phyloP scores from a whole-genome alignment of 305 asterid species.

The Solanum hybrid region DNA sequence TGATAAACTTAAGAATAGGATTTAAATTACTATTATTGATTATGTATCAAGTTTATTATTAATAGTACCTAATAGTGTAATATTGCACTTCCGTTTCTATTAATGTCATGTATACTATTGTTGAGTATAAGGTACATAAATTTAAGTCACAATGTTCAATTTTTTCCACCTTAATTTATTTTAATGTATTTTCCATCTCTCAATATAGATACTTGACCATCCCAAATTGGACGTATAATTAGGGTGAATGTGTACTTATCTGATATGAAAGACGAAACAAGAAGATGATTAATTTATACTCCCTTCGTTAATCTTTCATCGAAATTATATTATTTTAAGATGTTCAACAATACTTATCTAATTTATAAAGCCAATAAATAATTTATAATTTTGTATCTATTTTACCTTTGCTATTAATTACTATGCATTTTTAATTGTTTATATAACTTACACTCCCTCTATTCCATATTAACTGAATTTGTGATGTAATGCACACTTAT shows the following conservation, averaged over 20 bases:
- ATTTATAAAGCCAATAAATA: too few relatives aligned
- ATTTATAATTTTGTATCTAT: too few relatives aligned
- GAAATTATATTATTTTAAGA: too few relatives aligned
- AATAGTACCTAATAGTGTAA: background rate
- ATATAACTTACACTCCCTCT: too few relatives aligned
- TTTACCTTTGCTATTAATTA: too few relatives aligned
- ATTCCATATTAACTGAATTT: too few relatives aligned
- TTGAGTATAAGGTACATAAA: background rate
- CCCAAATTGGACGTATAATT: background rate
- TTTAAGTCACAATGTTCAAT: background rate
- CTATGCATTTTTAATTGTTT: too few relatives aligned
- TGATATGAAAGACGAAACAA: background rate
- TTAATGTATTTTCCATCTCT: background rate
- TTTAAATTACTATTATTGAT: background rate
- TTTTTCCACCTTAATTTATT: background rate
- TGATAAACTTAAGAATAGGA: conserved; percentile 12
- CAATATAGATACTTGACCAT: background rate
- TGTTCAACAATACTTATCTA: too few relatives aligned
- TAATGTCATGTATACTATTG: background rate
- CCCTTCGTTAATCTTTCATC: too few relatives aligned
- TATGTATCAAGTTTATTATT: background rate
- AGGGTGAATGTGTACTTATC: background rate
- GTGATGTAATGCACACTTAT: too few relatives aligned
- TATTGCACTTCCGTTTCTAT: background rate
- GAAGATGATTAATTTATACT: too few relatives aligned